Percentiles rank a stretch among this genome's conserved stretches.
Conservation (phyloP, 2,329 filamentous ascomycete species). For the Zalaria obscura region DNA sequence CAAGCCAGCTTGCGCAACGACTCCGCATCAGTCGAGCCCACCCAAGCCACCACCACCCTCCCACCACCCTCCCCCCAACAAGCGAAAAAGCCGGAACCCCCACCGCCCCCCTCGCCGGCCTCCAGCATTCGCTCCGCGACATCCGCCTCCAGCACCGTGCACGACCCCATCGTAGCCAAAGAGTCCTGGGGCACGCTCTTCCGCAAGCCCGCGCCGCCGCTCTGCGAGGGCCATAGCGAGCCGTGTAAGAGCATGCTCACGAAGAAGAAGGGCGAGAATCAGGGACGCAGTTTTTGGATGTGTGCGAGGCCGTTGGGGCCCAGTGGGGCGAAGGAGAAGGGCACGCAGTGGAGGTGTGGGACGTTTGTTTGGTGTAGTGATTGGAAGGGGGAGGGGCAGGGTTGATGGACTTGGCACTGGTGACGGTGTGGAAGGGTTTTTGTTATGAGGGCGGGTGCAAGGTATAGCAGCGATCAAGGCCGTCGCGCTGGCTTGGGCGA, state of each 20-base stretch:
- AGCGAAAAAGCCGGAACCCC: background rate
- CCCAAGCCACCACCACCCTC: background rate
- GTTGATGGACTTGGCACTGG: background rate
- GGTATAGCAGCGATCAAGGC: no score
- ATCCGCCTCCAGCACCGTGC: slow-evolving; percentile 28
- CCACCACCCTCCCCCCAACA: background rate
- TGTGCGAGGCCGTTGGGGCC: slow-evolving; percentile 67
- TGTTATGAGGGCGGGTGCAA: no score
- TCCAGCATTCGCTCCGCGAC: slow-evolving; percentile 2
- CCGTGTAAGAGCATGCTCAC: slow-evolving; percentile 72
- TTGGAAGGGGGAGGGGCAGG: slow-evolving; percentile 32
- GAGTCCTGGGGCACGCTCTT: slow-evolving; percentile 81
- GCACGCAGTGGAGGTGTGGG: slow-evolving; percentile 72
- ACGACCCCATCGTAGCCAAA: slow-evolving; percentile 59
- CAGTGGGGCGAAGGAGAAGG: slow-evolving; percentile 69
- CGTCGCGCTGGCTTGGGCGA: no score
- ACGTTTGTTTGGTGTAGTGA: slow-evolving; percentile 66
- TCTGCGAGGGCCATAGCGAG: slow-evolving; percentile 72
- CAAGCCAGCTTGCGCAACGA: background rate
- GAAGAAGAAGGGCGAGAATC: slow-evolving; percentile 81
- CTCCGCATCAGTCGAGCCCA: background rate
- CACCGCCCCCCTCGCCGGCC: slow-evolving; percentile 2
- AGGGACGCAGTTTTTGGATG: slow-evolving; percentile 52
- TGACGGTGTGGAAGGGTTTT: no score
- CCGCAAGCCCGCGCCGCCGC: slow-evolving; percentile 56